Evolutionary conservation across 164 flowering plant genomes (phyloP).

Genomic region (Malania oleifera): DNA sequence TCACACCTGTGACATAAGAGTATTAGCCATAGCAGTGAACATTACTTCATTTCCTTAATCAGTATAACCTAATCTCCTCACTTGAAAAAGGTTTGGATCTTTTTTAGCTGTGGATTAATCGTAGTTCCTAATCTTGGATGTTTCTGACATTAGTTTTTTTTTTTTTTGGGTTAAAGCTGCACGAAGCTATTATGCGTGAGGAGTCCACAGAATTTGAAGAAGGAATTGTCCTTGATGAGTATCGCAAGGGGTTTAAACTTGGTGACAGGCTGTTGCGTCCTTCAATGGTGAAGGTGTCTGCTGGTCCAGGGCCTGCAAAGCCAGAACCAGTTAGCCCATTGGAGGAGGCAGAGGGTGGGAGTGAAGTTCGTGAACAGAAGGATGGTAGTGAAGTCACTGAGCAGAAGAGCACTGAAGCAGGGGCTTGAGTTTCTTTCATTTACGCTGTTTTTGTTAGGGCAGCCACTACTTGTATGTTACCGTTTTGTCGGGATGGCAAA

Average conservation of each 20-base stretch:
- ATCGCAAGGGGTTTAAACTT: conserved; percentile 74
- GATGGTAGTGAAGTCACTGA: conserved; percentile 16
- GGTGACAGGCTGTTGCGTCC: conserved; percentile 86
- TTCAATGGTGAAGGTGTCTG: conserved; percentile 92
- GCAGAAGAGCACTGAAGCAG: conserved; percentile 19
- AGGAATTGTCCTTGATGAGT: conserved; percentile 63
- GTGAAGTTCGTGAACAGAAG: background rate
- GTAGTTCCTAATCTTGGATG: background rate
- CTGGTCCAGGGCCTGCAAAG: conserved; percentile 85
- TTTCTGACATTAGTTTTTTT: background rate
- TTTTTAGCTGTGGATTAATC: too few species aligned
- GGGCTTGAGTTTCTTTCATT: background rate
- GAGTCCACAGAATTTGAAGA: conserved; percentile 76
- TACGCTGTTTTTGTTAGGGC: conserved; percentile 26
- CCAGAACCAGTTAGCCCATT: conserved; percentile 22
- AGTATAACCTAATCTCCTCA: too few species aligned
- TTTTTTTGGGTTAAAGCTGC: conserved; percentile 42
- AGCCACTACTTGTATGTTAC: background rate
- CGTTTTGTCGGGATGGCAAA: background rate
- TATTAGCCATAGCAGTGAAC: conserved; percentile 21
- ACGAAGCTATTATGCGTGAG: conserved; percentile 92
- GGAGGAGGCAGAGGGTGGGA: conserved; percentile 17
- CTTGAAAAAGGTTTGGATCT: too few species aligned
- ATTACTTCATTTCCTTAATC: background rate
- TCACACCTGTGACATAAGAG: background rate